Base-by-base conservation (phyloP, 306 rosid species). In the Vigna trinervia region DNA sequence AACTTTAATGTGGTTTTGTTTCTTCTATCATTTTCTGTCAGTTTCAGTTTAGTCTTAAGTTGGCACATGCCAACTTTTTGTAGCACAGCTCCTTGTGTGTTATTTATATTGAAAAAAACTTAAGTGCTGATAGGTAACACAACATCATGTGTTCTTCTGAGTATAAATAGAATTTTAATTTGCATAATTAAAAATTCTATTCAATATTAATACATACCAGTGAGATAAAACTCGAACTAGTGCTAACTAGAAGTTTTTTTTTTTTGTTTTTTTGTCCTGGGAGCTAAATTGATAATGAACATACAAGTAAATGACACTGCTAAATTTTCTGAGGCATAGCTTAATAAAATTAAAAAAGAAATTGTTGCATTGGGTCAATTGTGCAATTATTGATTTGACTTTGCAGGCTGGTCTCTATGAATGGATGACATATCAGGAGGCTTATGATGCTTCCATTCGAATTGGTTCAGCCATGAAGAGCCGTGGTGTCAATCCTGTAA, bases 381-480 rank as follows among this genome's bases (percentile, higher is more conserved):
- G 36, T 81, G 62, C 61, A 38, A 66, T 39, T 2, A 26, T 79
- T 79, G 13, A 71, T 39, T 39, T 77, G 83, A 75, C 63, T 63
- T 69, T 69, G 81, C 84, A 86, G 87, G 85, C n/a, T 30, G 87
- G 82, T 81, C 73, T 80, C 8, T 83, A 86, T 81, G 81, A 61
- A 58, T 86, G 85, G 87, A 11, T 83, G 47, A 83, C 89, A 58
- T 86, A 83, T 59, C 81, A 90, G 70, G 96, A 95, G 83, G 94
- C 86, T 54, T 82, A 88, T 77, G 91, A 95, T 73, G 83, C 86
- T 36, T 86, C 92, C 52, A 28, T 92, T 63, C 83, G 83, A 58
- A 62, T 90, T 75, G 97, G 95, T 66, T 89, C 97, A 6, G 88
- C 99, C 87, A 88, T 92, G 78, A 89, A 61, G 53, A 87, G 85